Base-by-base conservation (phyloP, 1,139 yeast species). In the Debaryomyces psychrophilus region DNA sequence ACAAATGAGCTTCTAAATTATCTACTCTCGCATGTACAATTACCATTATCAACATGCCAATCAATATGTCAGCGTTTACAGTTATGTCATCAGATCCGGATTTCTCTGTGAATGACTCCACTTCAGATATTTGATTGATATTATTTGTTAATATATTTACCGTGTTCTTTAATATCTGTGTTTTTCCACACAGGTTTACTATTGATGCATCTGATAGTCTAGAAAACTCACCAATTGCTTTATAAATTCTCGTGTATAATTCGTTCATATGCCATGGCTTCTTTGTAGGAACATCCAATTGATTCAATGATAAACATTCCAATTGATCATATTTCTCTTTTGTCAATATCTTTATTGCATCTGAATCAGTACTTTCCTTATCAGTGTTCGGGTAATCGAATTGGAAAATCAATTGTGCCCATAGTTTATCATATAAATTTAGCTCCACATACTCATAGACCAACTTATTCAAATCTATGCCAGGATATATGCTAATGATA, bases 31-130 rank as follows among this genome's bases (percentile, higher is more conserved):
- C 76, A 46, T 87, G 82, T 8, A 85, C 76, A 1, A 90, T 76
- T 1, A 89, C 90, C 67, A 90, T 71, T 5, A 90, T 77, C 49
- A 92, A 67, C 43, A 90, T 68, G 1, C 92, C 85, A 5, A 92
- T 79, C 31, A 92, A 68, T 0, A 88, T 82, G 59, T 92, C 98
- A 0, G 98, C 98, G 62, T 87, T 72, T 1, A 71, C 59, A 14
- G 69, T 51, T 8, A 57, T 57, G 28, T 54, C 58, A 9, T 55
- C 50, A 5, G 45, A 37, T 17, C 53, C 56, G n/a, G 56, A 44
- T 8, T 31, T 27, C 14, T 26, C 39, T 3, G 44, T 37, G 14
- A 14, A 26, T 27, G 18, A 33, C 5, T 23, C 46, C 4, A 35
- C 14, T n/a, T 38, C 8, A 41, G 26, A n/a, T 26, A 26, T 2